Base-by-base conservation (phyloP, 768 basidiomycete genomes). In the Pulveroboletus sp. region DNA sequence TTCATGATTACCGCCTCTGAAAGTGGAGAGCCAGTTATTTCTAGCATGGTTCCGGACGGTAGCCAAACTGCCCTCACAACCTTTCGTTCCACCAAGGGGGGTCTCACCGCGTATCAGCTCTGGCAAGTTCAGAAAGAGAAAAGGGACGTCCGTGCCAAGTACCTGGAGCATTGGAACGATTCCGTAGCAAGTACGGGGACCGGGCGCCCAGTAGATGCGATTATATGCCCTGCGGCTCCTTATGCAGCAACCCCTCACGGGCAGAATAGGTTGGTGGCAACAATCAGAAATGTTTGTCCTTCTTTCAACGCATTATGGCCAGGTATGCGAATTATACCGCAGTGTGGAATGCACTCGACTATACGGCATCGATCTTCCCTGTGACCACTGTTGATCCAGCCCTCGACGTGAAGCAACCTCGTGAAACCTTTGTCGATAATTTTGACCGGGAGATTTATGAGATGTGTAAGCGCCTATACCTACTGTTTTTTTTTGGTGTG, bases 331-430 rank as follows among this genome's bases (percentile, higher is more conserved):
- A 66, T 39, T 88, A 85, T 56, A 87, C 87, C 0, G 70, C 67
- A n/a, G 67, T 82, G 29, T 85, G 81, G 78, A 90, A 85, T 55
- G 61, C 74, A 11, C 72, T 84, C n/a, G 88, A 90, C 59, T 89
- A 82, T 52, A 65, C 82, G 0, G 72, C 80, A 2, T 67, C 79
- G 8, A 68, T 79, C 12, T 75, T 90, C 49, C 89, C 90, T 0
- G 85, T 87, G 17, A 75, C 83, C 0, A 71, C 58, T 33, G 82
- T 87, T 9, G 76, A 87, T 59, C 76, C 72, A 2, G 37, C 45
- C 8, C 40, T 83, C 8, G 89, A 90, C 54, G 62, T 59, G 6
- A 75, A 74, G 60, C 65, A 59, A 29, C 63, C 75, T 3, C 65
- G 72, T 1, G 68, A 77, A 40, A 57, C 65, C n/a, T 86, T 85